Conservation (phyloP, 257 asterid genomes). For the Agastache rugosa region DNA sequence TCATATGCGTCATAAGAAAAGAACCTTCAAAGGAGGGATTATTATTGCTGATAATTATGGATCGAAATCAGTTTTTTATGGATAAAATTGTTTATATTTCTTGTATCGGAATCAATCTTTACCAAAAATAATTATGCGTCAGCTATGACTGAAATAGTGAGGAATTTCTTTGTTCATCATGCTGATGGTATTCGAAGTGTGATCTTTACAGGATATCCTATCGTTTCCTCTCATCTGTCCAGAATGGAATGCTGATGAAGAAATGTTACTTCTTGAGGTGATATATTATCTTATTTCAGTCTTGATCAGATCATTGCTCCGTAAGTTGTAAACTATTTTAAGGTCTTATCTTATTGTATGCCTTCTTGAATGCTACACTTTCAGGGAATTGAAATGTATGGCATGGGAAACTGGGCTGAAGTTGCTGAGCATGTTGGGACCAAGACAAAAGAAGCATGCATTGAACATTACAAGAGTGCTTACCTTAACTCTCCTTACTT, state of each 20-base stretch:
- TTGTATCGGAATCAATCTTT: background rate
- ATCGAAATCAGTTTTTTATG: conserved; percentile 11
- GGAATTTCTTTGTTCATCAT: conserved; percentile 20
- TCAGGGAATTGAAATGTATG: conserved; percentile 91
- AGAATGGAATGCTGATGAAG: conserved; percentile 94
- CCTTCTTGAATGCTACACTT: conserved; percentile 29
- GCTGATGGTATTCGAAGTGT: conserved; percentile 37
- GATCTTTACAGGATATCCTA: conserved; percentile 62
- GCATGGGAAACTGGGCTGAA: conserved; percentile 93
- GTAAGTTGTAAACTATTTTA: background rate
- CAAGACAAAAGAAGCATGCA: conserved; percentile 74
- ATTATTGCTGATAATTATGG: background rate
- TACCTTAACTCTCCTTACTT: conserved; percentile 83
- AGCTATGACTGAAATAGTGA: conserved; percentile 20
- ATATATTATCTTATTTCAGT: conserved; percentile 28
- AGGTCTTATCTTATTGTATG: conserved; percentile 24
- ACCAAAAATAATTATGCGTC: background rate
- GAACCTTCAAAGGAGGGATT: background rate
- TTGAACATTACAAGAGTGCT: conserved; percentile 72
- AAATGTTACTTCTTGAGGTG: conserved; percentile 91
- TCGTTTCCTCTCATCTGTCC: conserved; percentile 83
- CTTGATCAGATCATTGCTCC: conserved; percentile 25
- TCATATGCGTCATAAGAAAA: background rate
- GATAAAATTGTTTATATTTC: conserved; percentile 16
- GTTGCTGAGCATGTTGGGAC: conserved; percentile 94